These are phyloP conservation scores for Aspergillus intermedius DNA, from an alignment of 2,329 filamentous ascomycete genomes.

Conservation along the genomic window DNA sequence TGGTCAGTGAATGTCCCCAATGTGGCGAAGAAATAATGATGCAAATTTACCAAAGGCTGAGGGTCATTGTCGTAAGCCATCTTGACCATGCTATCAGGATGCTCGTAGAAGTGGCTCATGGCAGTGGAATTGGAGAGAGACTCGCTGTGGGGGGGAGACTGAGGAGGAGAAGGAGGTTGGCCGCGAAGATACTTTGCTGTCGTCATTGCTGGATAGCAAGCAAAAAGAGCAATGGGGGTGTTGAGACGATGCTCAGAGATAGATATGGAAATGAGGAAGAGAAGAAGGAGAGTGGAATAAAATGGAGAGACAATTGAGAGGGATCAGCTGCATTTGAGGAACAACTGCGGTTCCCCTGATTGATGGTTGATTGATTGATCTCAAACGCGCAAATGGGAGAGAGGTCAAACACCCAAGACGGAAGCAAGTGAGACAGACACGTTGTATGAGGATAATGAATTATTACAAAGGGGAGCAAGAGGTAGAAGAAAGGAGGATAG, in stretches of 20 bases:
- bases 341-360: background rate
- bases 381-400: slow-evolving; percentile 3
- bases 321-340: background rate
- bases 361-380: background rate
- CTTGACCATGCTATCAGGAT: background rate
- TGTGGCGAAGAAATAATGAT: background rate
- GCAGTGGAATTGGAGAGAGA: slow-evolving; percentile 7
- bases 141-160: slow-evolving; percentile 20
- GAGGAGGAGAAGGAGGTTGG: slow-evolving; percentile 24
- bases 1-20: background rate
- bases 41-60: slow-evolving; percentile 16
- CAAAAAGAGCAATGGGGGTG: no score
- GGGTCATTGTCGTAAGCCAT: slow-evolving; percentile 3
- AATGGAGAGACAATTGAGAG: background rate
- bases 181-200: slow-evolving; percentile 12
- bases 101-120: background rate
- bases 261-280: background rate
- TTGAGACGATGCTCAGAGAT: background rate
- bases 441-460: slow-evolving; percentile 7
- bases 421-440: slow-evolving; percentile 1
- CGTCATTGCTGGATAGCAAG: slow-evolving; percentile 1
- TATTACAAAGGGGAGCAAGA: slow-evolving; percentile 9
- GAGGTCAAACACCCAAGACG: slow-evolving; percentile 8
- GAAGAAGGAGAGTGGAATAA: background rate
- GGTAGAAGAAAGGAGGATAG: slow-evolving; percentile 8